Percentiles rank a stretch among this genome's conserved stretches.
Evolutionary conservation across 495 filamentous ascomycete genomes (phyloP).

Genomic region (Cryomyces antarcticus): DNA sequence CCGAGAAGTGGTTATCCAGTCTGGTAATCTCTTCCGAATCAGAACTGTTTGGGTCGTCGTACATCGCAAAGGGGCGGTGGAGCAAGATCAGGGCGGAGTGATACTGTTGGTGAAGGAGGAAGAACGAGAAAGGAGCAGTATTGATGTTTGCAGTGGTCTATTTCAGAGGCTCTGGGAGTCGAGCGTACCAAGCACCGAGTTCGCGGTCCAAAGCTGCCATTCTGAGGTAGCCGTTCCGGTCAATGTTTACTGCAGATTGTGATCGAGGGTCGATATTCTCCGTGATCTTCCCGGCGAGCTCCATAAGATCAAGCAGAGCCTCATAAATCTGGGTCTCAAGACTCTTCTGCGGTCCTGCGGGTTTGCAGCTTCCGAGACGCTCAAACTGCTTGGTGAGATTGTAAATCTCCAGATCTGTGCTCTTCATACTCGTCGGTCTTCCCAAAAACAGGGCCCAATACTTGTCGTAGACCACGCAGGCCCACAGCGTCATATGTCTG

Average conservation of each 20-base stretch:
- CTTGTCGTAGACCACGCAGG: slow-evolving; percentile 31
- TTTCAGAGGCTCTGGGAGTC: slow-evolving; percentile 24
- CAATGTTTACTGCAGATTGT: slow-evolving; percentile 14
- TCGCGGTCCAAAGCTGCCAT: slow-evolving; percentile 27
- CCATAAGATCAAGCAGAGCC: slow-evolving; percentile 28
- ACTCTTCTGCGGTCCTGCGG: slow-evolving; percentile 14
- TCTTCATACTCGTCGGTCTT: slow-evolving; percentile 29
- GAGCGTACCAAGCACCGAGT: slow-evolving; percentile 29
- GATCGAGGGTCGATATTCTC: slow-evolving; percentile 17
- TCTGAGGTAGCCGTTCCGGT: slow-evolving; percentile 23
- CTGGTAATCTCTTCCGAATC: slow-evolving; percentile 11
- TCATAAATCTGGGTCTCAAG: slow-evolving; percentile 24
- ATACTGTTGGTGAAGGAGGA: slow-evolving; percentile 32
- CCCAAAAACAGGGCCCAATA: slow-evolving; percentile 31
- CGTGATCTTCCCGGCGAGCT: slow-evolving; percentile 28
- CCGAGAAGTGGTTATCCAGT: slow-evolving; percentile 21
- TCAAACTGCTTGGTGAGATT: slow-evolving; percentile 21
- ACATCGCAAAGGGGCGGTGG: slow-evolving; percentile 28
- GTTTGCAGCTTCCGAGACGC: slow-evolving; percentile 13
- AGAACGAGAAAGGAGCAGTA: slow-evolving; percentile 28
- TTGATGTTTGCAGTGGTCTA: slow-evolving; percentile 30
- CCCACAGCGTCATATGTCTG: slow-evolving; percentile 25
- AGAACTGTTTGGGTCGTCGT: slow-evolving; percentile 14
- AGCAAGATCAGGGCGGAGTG: slow-evolving; percentile 28
- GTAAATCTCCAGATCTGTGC: slow-evolving; percentile 26